Evolutionary conservation across 176 grass and related monocot species (phyloP).

Genomic region (Rhynchospora breviuscula): DNA sequence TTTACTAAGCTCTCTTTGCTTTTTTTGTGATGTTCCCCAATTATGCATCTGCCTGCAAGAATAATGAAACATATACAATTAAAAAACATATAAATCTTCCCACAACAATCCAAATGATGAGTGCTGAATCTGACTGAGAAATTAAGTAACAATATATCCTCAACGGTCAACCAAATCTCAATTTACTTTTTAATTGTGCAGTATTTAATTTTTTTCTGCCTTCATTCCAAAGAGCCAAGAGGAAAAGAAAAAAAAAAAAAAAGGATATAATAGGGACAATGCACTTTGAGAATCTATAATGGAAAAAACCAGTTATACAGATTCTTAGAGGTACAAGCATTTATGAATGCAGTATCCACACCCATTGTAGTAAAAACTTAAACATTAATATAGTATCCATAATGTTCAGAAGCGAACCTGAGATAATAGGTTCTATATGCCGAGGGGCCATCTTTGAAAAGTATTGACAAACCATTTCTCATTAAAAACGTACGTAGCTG

Average conservation of each 20-base stretch:
- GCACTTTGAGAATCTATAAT: not conserved
- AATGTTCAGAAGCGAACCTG: conserved; percentile 44
- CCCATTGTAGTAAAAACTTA: not conserved
- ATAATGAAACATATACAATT: conserved; percentile 4
- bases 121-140: not conserved
- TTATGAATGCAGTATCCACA: not conserved
- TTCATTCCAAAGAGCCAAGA: not conserved
- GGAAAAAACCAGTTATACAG: not conserved
- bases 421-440: conserved; percentile 94
- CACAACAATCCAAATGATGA: not conserved
- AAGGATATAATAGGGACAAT: not conserved
- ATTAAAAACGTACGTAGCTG: conserved; percentile 97
- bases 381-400: not conserved
- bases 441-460: conserved; percentile 87
- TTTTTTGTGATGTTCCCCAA: conserved; percentile 80
- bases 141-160: not conserved
- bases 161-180: not conserved
- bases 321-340: no score
- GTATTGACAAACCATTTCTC: conserved; percentile 74
- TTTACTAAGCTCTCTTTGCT: conserved; percentile 84
- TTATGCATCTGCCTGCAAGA: conserved; percentile 75
- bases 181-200: not conserved
- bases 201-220: not conserved
- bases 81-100: conserved; percentile 23
- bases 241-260: not conserved